A percentile compares a stretch with the other conserved stretches of the same genome.
These are phyloP conservation scores for Stephania japonica DNA, from an alignment of 164 flowering plant genomes.

Conservation along the genomic window DNA sequence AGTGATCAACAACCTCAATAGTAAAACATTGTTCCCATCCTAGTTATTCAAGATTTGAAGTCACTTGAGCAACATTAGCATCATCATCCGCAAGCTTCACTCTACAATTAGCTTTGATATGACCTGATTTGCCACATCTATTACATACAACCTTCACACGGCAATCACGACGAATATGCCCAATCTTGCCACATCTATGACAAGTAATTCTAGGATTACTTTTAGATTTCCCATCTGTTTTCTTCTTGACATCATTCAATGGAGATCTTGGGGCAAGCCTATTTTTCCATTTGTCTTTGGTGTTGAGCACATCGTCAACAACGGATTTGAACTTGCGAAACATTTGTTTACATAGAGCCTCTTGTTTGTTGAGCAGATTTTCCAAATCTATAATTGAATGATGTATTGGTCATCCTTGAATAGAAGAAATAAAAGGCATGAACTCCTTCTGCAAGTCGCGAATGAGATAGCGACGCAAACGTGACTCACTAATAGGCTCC, in stretches of 20 bases:
- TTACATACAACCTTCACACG: not conserved
- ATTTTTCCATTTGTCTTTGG: slow-evolving; percentile 2
- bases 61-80: too few species aligned
- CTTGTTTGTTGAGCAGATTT: slow-evolving; percentile 3
- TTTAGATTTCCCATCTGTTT: not conserved
- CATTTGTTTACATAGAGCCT: not conserved
- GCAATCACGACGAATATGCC: not conserved
- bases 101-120: too few species aligned
- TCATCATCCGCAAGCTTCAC: too few species aligned
- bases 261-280: not conserved
- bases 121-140: too few species aligned
- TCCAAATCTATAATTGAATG: slow-evolving; percentile 2
- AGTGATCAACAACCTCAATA: slow-evolving; percentile 10
- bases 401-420: not conserved
- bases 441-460: too few species aligned
- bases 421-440: not conserved
- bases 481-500: too few species aligned
- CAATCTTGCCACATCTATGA: slow-evolving; percentile 1
- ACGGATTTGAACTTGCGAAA: not conserved
- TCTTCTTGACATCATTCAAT: not conserved
- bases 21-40: slow-evolving; percentile 15
- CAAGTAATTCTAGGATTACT: not conserved
- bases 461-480: too few species aligned
- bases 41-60: slow-evolving; percentile 10
- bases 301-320: not conserved